phyloP scores from a whole-genome alignment of 2,329 filamentous ascomycete genomes.

The Acrodontium crateriforme region DNA sequence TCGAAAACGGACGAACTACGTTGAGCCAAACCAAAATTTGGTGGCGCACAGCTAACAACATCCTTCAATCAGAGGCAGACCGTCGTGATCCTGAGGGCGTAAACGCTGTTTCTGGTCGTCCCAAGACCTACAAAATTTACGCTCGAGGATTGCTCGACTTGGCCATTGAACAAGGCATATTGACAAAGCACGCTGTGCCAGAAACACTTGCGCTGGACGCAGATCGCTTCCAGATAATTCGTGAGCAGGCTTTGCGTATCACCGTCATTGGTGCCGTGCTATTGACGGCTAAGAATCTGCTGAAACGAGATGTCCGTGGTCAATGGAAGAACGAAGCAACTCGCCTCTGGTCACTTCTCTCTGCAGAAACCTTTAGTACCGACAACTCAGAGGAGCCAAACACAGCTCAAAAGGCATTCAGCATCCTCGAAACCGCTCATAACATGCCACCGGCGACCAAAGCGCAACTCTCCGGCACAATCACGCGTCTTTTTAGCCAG shows the following conservation, averaged over 20 bases:
- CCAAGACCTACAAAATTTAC: slow-evolving; percentile 57
- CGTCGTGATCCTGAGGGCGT: slow-evolving; percentile 56
- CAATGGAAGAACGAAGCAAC: slow-evolving; percentile 64
- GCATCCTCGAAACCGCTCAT: slow-evolving; percentile 35
- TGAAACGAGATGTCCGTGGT: slow-evolving; percentile 65
- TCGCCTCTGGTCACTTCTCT: slow-evolving; percentile 57
- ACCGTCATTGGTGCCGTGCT: slow-evolving; percentile 62
- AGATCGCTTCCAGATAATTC: slow-evolving; percentile 46
- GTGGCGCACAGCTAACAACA: slow-evolving; percentile 51
- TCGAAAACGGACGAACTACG: slow-evolving; percentile 42
- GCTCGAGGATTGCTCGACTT: slow-evolving; percentile 62
- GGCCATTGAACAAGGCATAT: slow-evolving; percentile 51
- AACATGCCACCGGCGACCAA: slow-evolving; percentile 36
- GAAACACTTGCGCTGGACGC: slow-evolving; percentile 62
- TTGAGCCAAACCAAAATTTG: slow-evolving; percentile 49
- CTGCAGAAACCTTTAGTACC: slow-evolving; percentile 18
- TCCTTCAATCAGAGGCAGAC: slow-evolving; percentile 51
- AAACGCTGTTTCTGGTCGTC: slow-evolving; percentile 38
- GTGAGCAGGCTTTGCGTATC: slow-evolving; percentile 47
- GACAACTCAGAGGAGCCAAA: slow-evolving; percentile 14
- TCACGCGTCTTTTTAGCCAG: slow-evolving; percentile 38
- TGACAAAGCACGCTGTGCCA: slow-evolving; percentile 43
- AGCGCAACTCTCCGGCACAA: slow-evolving; percentile 28
- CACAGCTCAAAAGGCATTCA: slow-evolving; percentile 30
- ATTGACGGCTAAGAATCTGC: slow-evolving; percentile 67